Conservation (phyloP, 805 yeast species). For the Candida michaelii region DNA sequence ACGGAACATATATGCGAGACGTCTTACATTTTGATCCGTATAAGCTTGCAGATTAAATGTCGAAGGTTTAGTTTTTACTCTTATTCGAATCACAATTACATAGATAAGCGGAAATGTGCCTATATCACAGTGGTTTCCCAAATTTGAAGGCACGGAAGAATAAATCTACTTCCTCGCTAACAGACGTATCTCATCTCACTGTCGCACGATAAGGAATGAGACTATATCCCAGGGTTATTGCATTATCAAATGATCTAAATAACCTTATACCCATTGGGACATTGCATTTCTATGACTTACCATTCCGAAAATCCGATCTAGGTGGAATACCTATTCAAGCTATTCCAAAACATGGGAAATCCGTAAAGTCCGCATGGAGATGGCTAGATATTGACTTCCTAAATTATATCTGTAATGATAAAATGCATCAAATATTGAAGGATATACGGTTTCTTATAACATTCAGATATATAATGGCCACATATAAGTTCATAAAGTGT, state of each 20-base stretch:
- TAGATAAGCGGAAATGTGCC: no score
- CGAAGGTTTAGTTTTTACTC: no score
- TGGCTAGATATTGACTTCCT: constrained; percentile 55
- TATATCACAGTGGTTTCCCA: no score
- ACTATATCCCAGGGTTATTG: constrained; percentile 10
- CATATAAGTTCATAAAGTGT: constrained; percentile 32
- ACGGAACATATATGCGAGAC: no score
- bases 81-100: no score
- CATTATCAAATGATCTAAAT: constrained; percentile 39
- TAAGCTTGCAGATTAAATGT: no score
- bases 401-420: constrained; percentile 12
- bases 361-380: constrained; percentile 37
- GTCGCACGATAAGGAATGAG: not conserved
- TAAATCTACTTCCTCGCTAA: no score
- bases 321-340: constrained; percentile 23
- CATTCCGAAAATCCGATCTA: constrained; percentile 34
- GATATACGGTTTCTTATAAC: constrained; percentile 46
- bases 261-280: constrained; percentile 50
- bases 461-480: constrained; percentile 43
- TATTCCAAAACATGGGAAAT: constrained; percentile 17
- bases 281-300: constrained; percentile 43
- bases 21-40: no score
- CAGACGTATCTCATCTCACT: constrained; percentile 1
- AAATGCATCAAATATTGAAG: constrained; percentile 25
- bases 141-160: no score